Evolutionary conservation across 306 rosid genomes (phyloP).

Genomic region (Trifolium dubium): DNA sequence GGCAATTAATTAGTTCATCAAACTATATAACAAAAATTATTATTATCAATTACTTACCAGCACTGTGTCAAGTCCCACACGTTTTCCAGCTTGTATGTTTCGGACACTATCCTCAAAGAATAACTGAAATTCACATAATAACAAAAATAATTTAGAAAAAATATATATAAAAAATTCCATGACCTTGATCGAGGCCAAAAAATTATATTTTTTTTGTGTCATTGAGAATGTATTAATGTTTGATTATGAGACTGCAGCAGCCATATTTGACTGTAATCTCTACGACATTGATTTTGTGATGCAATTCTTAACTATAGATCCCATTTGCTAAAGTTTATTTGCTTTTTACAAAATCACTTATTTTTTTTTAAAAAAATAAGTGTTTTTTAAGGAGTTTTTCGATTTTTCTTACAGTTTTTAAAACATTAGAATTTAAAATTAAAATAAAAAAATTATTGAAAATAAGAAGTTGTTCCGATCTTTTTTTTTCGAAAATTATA

Average conservation of each 20-base stretch:
- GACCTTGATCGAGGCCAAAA: too few relatives aligned
- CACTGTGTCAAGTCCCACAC: constrained; percentile 85
- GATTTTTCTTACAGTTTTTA: background rate
- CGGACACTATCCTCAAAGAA: constrained; percentile 96
- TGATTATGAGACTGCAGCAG: background rate
- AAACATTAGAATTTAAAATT: background rate
- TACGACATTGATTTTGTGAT: background rate
- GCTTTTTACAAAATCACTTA: background rate
- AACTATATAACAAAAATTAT: constrained; percentile 31
- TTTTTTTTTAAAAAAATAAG: too few relatives aligned
- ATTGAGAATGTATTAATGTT: background rate
- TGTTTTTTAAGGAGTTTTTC: too few relatives aligned
- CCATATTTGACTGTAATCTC: background rate
- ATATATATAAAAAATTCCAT: background rate
- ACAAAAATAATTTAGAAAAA: background rate
- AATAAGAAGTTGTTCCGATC: background rate
- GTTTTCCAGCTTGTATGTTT: constrained; percentile 87
- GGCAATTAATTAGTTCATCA: constrained; percentile 14
- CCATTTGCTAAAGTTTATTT: too few relatives aligned
- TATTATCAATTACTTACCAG: constrained; percentile 56
- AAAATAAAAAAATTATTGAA: too few relatives aligned
- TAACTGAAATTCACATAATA: constrained; percentile 55
- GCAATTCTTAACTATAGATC: fast-evolving
- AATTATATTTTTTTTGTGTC: background rate
- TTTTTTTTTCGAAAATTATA: background rate